Conservation (phyloP, 108 stramenopile genomes). For the Mediolabrus comicus region DNA sequence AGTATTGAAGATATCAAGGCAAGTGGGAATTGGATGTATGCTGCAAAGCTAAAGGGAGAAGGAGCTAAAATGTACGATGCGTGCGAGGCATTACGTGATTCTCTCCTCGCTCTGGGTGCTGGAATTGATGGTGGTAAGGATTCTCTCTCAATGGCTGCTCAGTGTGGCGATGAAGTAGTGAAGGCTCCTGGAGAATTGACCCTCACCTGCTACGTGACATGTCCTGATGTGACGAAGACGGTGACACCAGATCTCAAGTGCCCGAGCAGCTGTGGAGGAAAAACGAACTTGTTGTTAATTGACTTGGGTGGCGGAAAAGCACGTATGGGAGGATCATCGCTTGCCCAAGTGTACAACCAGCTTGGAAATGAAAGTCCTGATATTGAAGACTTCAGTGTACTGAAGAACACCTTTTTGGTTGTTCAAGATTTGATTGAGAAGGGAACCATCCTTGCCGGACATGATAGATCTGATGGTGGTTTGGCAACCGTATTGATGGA, state of each 20-base stretch:
- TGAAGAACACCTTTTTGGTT: constrained; percentile 89
- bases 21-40: constrained; percentile 99
- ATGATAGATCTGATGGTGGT: constrained; percentile 97
- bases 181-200: constrained; percentile 98
- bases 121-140: constrained; percentile 99
- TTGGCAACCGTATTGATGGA: constrained; percentile 88
- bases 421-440: constrained; percentile 89
- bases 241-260: constrained; percentile 97
- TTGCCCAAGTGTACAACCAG: constrained; percentile 94
- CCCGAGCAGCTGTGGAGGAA: constrained; percentile 46
- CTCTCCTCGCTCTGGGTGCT: constrained; percentile 85
- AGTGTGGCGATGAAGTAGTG: constrained; percentile 91
- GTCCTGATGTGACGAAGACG: constrained; percentile 91
- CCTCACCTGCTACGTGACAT: constrained; percentile 94
- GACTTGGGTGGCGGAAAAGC: constrained; percentile 86
- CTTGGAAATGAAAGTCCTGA: constrained; percentile 93
- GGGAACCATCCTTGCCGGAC: constrained; percentile 84
- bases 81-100: constrained; percentile 92
- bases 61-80: constrained; percentile 98
- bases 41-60: constrained; percentile 97
- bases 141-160: constrained; percentile 98
- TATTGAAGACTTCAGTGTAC: constrained; percentile 77
- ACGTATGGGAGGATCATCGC: constrained; percentile 92
- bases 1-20: constrained; percentile 94
- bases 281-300: constrained; percentile 79